Conservation (phyloP, 805 yeast species). For the Ogataea methylovora region DNA sequence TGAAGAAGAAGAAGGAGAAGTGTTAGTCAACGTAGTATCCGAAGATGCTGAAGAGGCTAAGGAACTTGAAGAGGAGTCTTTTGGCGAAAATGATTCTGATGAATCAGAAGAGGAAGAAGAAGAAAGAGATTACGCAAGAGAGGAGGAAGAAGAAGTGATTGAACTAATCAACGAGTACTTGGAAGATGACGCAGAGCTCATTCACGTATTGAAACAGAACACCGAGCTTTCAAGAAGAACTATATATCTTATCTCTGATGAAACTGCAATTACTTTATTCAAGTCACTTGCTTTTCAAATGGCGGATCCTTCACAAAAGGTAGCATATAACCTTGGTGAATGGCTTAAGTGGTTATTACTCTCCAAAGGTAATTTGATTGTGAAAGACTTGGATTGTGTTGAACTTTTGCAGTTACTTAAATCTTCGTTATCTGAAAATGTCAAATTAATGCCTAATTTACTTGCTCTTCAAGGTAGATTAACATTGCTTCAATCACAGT, state of each 20-base stretch:
- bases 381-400: slow-evolving; percentile 43
- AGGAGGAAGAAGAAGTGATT: slow-evolving; percentile 15
- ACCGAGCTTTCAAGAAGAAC: slow-evolving; percentile 43
- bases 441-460: slow-evolving; percentile 55
- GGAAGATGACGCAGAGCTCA: slow-evolving; percentile 19
- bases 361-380: slow-evolving; percentile 58
- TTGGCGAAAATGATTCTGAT: slow-evolving; percentile 7
- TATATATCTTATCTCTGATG: slow-evolving; percentile 43
- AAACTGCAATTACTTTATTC: slow-evolving; percentile 35
- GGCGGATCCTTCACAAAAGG: slow-evolving; percentile 45
- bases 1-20: slow-evolving; percentile 26
- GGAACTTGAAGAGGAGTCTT: slow-evolving; percentile 9
- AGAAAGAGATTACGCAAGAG: slow-evolving; percentile 12
- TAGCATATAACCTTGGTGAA: slow-evolving; percentile 33
- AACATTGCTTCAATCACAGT: slow-evolving; percentile 68
- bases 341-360: slow-evolving; percentile 85
- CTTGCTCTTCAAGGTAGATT: slow-evolving; percentile 82
- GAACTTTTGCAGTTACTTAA: slow-evolving; percentile 51
- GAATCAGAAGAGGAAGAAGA: slow-evolving; percentile 10
- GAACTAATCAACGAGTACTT: slow-evolving; percentile 14
- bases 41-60: slow-evolving; percentile 14
- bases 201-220: slow-evolving; percentile 27
- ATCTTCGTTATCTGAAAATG: slow-evolving; percentile 45
- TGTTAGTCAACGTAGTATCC: too few relatives aligned
- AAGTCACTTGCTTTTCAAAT: slow-evolving; percentile 39